phyloP scores from a whole-genome alignment of 1,284 basidiomycete species.

The Cryptococcus sp. region DNA sequence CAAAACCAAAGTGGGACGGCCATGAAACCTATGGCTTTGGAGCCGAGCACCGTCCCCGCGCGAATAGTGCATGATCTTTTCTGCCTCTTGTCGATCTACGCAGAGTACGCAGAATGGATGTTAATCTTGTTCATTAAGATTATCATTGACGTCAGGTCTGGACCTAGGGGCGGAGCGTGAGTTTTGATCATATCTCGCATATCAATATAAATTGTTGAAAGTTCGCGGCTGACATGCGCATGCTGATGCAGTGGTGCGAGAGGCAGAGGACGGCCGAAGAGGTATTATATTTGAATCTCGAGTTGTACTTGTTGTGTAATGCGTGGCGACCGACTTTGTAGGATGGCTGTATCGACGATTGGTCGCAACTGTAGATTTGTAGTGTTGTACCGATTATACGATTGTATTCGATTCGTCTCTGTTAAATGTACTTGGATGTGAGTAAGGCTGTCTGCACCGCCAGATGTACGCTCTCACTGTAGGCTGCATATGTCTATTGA shows the following conservation, averaged over 20 bases:
- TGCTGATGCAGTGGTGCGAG: conserved; percentile 8
- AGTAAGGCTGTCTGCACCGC: too few species aligned
- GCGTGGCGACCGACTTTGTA: too few species aligned
- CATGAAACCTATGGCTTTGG: neutral
- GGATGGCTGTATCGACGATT: too few species aligned
- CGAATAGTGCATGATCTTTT: conserved; percentile 35
- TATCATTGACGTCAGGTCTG: conserved; percentile 30
- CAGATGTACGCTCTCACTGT: too few species aligned
- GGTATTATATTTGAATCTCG: conserved; percentile 18
- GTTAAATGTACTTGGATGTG: too few species aligned
- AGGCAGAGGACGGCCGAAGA: conserved; percentile 4
- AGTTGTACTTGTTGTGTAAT: neutral
- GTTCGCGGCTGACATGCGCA: neutral
- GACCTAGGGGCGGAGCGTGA: conserved; percentile 22
- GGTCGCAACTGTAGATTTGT: too few species aligned
- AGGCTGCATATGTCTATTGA: too few species aligned
- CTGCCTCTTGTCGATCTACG: conserved; percentile 27
- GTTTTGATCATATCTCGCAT: conserved; percentile 1
- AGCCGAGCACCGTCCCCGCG: conserved; percentile 28
- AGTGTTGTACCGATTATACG: too few species aligned
- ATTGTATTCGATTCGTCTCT: too few species aligned
- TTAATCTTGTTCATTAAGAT: conserved; percentile 35
- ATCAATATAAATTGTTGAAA: neutral
- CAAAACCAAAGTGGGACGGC: too few species aligned
- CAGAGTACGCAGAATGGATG: conserved; percentile 36